A percentile compares a stretch with the other conserved stretches of the same genome.
phyloP scores from a whole-genome alignment of 2,329 filamentous ascomycete genomes.

The Ilyonectria robusta region DNA sequence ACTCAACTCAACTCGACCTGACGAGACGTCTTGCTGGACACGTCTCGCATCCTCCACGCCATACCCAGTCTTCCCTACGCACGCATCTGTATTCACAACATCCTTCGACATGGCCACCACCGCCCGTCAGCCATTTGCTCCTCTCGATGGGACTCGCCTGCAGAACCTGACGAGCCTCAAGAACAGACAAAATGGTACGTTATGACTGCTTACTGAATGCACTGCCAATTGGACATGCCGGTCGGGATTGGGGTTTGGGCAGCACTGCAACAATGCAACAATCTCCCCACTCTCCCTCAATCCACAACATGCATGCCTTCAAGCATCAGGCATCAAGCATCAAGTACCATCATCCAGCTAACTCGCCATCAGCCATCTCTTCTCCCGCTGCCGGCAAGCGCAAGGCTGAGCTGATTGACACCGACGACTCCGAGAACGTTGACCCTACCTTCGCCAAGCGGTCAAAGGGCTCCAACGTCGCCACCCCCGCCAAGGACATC shows the following conservation, averaged over 20 bases:
- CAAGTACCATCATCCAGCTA: slow-evolving; percentile 22
- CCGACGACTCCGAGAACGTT: slow-evolving; percentile 72
- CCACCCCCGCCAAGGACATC: slow-evolving; percentile 59
- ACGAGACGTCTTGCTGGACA: slow-evolving; percentile 16
- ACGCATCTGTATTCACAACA: neutral
- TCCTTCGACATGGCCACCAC: slow-evolving; percentile 66
- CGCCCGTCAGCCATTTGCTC: slow-evolving; percentile 81
- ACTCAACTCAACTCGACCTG: slow-evolving; percentile 11
- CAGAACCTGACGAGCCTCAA: slow-evolving; percentile 82
- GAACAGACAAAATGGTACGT: slow-evolving; percentile 82
- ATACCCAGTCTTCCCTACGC: slow-evolving; percentile 61
- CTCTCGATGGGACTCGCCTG: slow-evolving; percentile 77
- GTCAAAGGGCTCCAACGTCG: slow-evolving; percentile 64
- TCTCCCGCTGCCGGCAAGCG: slow-evolving; percentile 64
- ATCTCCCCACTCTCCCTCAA: slow-evolving; percentile 26
- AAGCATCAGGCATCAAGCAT: neutral
- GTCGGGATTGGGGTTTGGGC: slow-evolving; percentile 14
- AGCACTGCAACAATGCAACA: slow-evolving; percentile 22
- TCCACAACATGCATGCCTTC: slow-evolving; percentile 1
- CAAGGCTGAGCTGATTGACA: slow-evolving; percentile 69
- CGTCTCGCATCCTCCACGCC: slow-evolving; percentile 37
- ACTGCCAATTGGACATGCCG: slow-evolving; percentile 6
- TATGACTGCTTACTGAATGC: slow-evolving; percentile 16
- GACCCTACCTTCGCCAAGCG: slow-evolving; percentile 72
- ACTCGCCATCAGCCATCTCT: slow-evolving; percentile 56